These are phyloP conservation scores for Penicillium maclennaniae DNA, from an alignment of 495 filamentous ascomycete genomes.

Conservation along the genomic window DNA sequence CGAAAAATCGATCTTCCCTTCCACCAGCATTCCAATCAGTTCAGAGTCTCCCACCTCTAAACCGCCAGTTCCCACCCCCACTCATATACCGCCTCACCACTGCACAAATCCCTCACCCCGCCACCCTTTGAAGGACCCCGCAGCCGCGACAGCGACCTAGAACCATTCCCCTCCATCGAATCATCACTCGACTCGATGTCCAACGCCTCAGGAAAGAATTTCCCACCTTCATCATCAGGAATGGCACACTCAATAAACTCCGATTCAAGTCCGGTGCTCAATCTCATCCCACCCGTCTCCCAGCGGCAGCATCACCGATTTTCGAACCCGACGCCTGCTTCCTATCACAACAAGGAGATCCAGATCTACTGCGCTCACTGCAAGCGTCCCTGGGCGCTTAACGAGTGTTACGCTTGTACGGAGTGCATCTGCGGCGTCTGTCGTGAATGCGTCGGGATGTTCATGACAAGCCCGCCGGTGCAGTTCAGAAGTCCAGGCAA, in stretches of 20 bases:
- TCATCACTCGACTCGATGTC: conserved; percentile 56
- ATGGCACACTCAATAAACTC: conserved; percentile 44
- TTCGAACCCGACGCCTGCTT: conserved; percentile 44
- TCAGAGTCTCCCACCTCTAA: conserved; percentile 32
- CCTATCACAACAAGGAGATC: conserved; percentile 51
- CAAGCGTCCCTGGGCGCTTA: conserved; percentile 65
- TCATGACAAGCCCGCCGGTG: conserved; percentile 52
- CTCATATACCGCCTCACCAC: conserved; percentile 78
- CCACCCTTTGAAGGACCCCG: conserved; percentile 63
- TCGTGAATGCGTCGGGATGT: conserved; percentile 74
- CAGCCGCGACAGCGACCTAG: conserved; percentile 52
- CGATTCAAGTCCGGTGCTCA: conserved; percentile 49
- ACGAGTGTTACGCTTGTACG: conserved; percentile 84
- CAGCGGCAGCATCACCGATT: conserved; percentile 48
- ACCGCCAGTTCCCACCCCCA: conserved; percentile 58
- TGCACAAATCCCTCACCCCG: conserved; percentile 80
- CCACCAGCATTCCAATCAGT: conserved; percentile 57
- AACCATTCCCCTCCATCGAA: conserved; percentile 85
- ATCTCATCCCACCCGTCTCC: conserved; percentile 34
- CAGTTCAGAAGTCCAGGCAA: conserved; percentile 37
- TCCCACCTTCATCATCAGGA: conserved; percentile 55
- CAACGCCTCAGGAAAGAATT: conserved; percentile 54
- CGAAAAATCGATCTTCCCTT: conserved; percentile 68
- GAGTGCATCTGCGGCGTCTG: conserved; percentile 93
- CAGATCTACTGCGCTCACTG: conserved; percentile 89